Conservation (phyloP, 1,139 yeast species). For the Scheffersomyces stambukii region DNA sequence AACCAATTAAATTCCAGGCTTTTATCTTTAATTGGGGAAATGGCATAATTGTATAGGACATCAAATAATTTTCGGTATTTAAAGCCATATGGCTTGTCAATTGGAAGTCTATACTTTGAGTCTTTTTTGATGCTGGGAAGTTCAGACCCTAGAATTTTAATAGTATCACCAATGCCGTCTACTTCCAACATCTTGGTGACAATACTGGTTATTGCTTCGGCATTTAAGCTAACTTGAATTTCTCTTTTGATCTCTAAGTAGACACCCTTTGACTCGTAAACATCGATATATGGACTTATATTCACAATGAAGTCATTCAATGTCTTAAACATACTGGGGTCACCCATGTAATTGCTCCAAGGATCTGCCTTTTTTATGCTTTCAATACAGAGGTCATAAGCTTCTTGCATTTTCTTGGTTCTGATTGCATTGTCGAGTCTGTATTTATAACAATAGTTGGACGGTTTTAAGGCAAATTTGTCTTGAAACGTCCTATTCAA, state of each 20-base stretch:
- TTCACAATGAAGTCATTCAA: constrained; percentile 30
- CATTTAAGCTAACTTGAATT: constrained; percentile 25
- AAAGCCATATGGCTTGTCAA: constrained; percentile 20
- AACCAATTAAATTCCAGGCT: constrained; percentile 56
- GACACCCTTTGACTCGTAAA: constrained; percentile 25
- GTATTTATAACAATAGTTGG: constrained; percentile 17
- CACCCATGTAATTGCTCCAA: constrained; percentile 27
- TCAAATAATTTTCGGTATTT: constrained; percentile 33
- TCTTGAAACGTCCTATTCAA: constrained; percentile 13
- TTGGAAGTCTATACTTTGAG: constrained; percentile 25
- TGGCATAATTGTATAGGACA: constrained; percentile 43
- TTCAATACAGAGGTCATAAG: constrained; percentile 29
- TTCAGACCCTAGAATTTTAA: constrained; percentile 57
- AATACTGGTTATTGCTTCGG: constrained; percentile 45
- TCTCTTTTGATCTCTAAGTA: constrained; percentile 38
- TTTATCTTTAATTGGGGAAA: constrained; percentile 36
- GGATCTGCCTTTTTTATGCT: constrained; percentile 21
- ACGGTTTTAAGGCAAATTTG: constrained; percentile 4
- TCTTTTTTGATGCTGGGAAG: constrained; percentile 44
- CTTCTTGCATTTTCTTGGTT: constrained; percentile 17
- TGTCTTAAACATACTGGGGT: constrained; percentile 27
- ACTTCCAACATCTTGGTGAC: constrained; percentile 43
- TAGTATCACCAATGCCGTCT: constrained; percentile 53
- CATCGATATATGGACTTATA: constrained; percentile 15
- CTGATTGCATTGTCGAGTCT: constrained; percentile 27